phyloP scores from a whole-genome alignment of 2,329 filamentous ascomycete species.

The Fusarium sp. region DNA sequence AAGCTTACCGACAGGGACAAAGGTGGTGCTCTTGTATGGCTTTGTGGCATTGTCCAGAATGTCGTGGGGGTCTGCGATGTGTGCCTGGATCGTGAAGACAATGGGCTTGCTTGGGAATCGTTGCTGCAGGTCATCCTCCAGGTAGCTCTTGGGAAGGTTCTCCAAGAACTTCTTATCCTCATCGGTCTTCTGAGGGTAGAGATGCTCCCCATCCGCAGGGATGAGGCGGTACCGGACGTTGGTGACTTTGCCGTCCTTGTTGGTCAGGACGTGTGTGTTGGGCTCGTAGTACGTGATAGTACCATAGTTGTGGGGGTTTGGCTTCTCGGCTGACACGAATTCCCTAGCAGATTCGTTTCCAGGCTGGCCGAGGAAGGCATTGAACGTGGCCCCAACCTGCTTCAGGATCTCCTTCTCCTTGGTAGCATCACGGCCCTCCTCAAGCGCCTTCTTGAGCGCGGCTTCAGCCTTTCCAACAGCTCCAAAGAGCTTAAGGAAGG shows the following conservation, averaged over 20 bases:
- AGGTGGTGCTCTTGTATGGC: background rate
- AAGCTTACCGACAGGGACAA: conserved; percentile 1
- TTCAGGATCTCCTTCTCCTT: conserved; percentile 7
- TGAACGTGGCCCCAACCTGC: background rate
- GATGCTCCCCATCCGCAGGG: conserved; percentile 8
- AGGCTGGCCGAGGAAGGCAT: background rate
- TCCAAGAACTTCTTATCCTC: background rate
- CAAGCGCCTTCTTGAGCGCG: background rate
- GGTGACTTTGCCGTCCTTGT: conserved; percentile 7
- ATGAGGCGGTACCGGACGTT: conserved; percentile 24
- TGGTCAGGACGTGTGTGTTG: conserved; percentile 25
- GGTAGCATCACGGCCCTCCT: background rate
- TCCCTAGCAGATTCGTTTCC: background rate
- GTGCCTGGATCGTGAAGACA: conserved; percentile 22
- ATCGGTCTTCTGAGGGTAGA: conserved; percentile 10
- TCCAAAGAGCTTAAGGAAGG: conserved; percentile 17
- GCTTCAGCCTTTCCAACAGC: background rate
- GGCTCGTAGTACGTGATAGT: conserved; percentile 29
- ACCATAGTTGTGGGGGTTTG: conserved; percentile 23
- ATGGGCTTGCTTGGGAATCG: conserved; percentile 25
- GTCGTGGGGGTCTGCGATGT: conserved; percentile 15
- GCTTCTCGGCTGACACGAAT: conserved; percentile 21
- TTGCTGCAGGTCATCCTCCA: conserved; percentile 15
- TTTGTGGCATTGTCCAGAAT: conserved; percentile 1
- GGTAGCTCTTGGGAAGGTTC: conserved; percentile 7